Percentiles rank a stretch among this genome's conserved stretches.
phyloP scores from a whole-genome alignment of 2,329 filamentous ascomycete genomes.

The Cytospora mali region DNA sequence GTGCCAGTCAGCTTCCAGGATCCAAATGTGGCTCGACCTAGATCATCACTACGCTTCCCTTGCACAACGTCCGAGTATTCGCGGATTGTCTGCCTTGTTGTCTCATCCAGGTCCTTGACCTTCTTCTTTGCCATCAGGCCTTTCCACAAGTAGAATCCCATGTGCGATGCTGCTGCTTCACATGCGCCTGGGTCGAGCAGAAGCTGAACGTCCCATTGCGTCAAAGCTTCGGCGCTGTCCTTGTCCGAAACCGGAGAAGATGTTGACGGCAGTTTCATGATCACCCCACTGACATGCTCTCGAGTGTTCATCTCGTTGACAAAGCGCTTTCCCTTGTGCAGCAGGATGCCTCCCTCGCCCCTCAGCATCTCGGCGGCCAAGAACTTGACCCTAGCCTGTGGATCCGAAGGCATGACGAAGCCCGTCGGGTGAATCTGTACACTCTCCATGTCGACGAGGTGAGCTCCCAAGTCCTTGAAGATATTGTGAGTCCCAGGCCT shows the following conservation, averaged over 20 bases:
- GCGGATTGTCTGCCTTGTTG: conserved; percentile 47
- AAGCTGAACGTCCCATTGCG: conserved; percentile 61
- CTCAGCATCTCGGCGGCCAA: conserved; percentile 65
- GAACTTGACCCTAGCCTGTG: conserved; percentile 56
- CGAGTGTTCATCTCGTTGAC: conserved; percentile 65
- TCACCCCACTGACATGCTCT: conserved; percentile 56
- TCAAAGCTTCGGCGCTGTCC: conserved; percentile 34
- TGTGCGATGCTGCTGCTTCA: conserved; percentile 54
- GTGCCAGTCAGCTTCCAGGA: conserved; percentile 53
- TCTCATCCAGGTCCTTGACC: conserved; percentile 50
- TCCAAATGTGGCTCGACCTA: conserved; percentile 56
- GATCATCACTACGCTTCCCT: conserved; percentile 43
- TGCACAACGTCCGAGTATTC: conserved; percentile 51
- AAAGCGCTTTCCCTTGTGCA: conserved; percentile 55
- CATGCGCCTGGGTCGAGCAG: conserved; percentile 62
- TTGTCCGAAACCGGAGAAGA: neutral
- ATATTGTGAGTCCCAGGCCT: conserved; percentile 55
- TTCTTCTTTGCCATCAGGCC: conserved; percentile 60
- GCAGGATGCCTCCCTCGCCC: conserved; percentile 63
- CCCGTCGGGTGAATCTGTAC: conserved; percentile 69
- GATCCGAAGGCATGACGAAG: conserved; percentile 58
- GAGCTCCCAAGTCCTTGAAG: conserved; percentile 43
- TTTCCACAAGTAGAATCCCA: conserved; percentile 67
- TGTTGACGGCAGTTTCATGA: conserved; percentile 45
- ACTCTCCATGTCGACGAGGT: conserved; percentile 54